Percentiles rank a stretch among this genome's conserved stretches.
Conservation (phyloP, 495 filamentous ascomycete species). For the Pyrenula aspistea region DNA sequence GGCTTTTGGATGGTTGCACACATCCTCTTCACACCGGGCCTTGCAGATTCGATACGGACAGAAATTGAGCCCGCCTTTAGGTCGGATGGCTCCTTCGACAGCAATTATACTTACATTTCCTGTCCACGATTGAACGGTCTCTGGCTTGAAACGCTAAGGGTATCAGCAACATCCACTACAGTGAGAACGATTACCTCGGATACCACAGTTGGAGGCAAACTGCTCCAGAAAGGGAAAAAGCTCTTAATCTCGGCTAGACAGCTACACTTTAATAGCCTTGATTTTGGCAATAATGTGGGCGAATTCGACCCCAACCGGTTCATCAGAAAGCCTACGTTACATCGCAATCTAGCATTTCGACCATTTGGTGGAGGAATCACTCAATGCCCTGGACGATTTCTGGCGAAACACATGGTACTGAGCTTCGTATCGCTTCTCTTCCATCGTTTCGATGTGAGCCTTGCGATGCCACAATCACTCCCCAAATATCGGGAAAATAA, state of each 20-base stretch:
- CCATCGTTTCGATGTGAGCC: neutral
- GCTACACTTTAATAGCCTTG: slow-evolving; percentile 10
- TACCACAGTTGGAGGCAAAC: slow-evolving; percentile 9
- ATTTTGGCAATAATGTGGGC: slow-evolving; percentile 10
- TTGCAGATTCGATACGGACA: slow-evolving; percentile 4
- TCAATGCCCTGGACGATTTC: slow-evolving; percentile 28
- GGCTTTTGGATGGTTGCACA: slow-evolving; percentile 16
- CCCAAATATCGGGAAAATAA: neutral
- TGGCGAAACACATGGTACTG: slow-evolving; percentile 27
- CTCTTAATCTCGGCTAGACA: slow-evolving; percentile 16
- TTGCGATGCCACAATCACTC: neutral
- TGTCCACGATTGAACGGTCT: slow-evolving; percentile 10
- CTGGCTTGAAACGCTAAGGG: slow-evolving; percentile 11
- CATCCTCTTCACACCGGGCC: slow-evolving; percentile 5
- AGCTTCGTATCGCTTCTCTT: slow-evolving; percentile 18
- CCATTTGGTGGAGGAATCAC: slow-evolving; percentile 29
- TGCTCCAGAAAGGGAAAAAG: slow-evolving; percentile 6
- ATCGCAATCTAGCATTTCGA: slow-evolving; percentile 5
- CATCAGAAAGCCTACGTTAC: slow-evolving; percentile 7
- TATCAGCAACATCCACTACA: slow-evolving; percentile 6
- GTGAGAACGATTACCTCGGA: slow-evolving; percentile 5
- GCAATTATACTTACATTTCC: slow-evolving; percentile 5
- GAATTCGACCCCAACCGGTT: slow-evolving; percentile 13
- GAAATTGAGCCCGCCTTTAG: slow-evolving; percentile 9
- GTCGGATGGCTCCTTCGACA: slow-evolving; percentile 2